Evolutionary conservation across 129 eudicot species (phyloP), one percentile per base, ranked within the genome.

Genomic region (Erigeron canadensis): DNA sequence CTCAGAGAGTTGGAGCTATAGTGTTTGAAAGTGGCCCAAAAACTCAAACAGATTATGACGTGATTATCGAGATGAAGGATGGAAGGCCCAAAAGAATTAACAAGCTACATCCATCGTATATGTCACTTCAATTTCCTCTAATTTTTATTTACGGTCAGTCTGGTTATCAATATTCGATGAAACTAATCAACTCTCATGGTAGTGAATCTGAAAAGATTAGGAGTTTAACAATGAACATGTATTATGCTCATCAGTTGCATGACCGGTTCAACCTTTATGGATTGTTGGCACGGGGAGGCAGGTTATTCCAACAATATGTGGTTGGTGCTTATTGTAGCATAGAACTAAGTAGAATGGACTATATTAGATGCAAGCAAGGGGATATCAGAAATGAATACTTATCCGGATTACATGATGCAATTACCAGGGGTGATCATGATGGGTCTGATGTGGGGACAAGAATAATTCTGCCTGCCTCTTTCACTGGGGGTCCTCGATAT

Each of bases 401-500:
- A n/a, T 53, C 23, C 0, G 37, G 69, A 0, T 4, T 69, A 8
- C 10, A 53, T 8, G 62, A 51, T 50, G 43, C 16, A 2, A 7
- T 63, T n/a, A n/a, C 4, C 0, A 34, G 15, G 16, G 45, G 50
- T 2, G 74, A 38, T 11, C 16, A n/a, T 0, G 37, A 53, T 28
- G 44, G n/a, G 13, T 11, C 22, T 4, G 47, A 69, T 4, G 37
- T 69, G 9, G 74, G 63, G 2, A 28, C 15, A 4, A 8, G 63
- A 15, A 69, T 46, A 8, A 69, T 69, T 6, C 16, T 51, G 3
- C 63, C 74, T 10, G 45, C 74, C 1, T 69, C 63, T 6, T 69
- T 69, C 23, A 69, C 51, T 4, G 74, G 74, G 0, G 21, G 74
- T 12, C 74, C 74, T 1, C 11, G 74, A 9, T 69, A 69, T 22